Base-by-base conservation (phyloP, 177 flowering plant species). In the Tripterygium wilfordii region DNA sequence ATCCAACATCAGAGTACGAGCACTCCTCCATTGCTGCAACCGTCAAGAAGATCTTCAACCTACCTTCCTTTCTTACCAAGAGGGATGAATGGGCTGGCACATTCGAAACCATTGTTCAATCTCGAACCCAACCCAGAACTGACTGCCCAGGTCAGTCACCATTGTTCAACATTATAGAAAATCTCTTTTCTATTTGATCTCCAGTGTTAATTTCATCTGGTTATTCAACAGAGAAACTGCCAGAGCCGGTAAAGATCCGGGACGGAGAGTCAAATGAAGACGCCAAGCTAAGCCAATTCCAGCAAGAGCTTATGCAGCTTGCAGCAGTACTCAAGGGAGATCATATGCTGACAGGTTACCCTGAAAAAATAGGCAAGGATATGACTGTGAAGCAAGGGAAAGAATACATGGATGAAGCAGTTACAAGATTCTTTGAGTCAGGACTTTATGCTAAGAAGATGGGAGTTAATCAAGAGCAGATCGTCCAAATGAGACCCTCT, bases 71-170 rank as follows among this genome's bases (percentile, higher is more conserved):
- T 41, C 66, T 88, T 1, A 88, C 96, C 1, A 70, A 73, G 54
- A 70, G 96, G 45, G 96, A 85, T 36, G 85, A 38, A 22, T 88
- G 96, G 96, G 96, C 96, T 4, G 96, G 87, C 32, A 77, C 96
- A 5, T 88, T 88, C 25, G 95, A 88, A 44, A 44, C 47, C 47
- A 63, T 78, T 35, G 47, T 85, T 13, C 68, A 63, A 8, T 59
- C 60, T 6, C 54, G 79, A 29, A 72, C 64, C 2, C 25, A 65
- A n/a, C 96, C 96, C 20, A 62, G 96, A 66, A 80, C 87, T 4
- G 95, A 88, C 58, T 88, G 95, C 57, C 96, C 95, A 41, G 80
- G 90, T 75, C n/a, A 38, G 39, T 37, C 13, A 5, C 21, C 13
- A 14, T 31, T 16, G 1, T 7, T 21, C 28, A 0, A 19, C 18